Conservation (phyloP, 495 filamentous ascomycete species). For the Neohortaea acidophila region DNA sequence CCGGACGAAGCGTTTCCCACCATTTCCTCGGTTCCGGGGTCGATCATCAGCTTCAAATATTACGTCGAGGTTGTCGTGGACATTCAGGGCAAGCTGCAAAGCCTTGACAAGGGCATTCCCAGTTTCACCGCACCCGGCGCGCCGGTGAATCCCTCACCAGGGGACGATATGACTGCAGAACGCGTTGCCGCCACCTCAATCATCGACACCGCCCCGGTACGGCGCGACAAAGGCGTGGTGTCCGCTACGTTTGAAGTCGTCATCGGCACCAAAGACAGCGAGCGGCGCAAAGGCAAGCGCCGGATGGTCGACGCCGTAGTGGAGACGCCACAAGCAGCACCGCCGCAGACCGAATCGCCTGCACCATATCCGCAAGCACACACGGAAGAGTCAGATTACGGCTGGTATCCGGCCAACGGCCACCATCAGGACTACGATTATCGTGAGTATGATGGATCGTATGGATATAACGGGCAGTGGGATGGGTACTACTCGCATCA, state of each 20-base stretch:
- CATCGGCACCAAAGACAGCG: conserved; percentile 74
- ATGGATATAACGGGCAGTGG: conserved; percentile 2
- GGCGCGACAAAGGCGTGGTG: conserved; percentile 77
- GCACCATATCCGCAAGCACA: neutral
- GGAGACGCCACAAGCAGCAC: conserved; percentile 5
- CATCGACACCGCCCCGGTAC: conserved; percentile 75
- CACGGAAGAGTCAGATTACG: neutral
- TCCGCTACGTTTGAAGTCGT: conserved; percentile 68
- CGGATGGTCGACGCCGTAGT: conserved; percentile 20
- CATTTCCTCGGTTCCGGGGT: conserved; percentile 72
- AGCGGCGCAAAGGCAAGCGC: conserved; percentile 40
- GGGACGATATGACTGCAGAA: conserved; percentile 19
- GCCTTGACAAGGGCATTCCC: conserved; percentile 47
- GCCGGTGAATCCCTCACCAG: conserved; percentile 36
- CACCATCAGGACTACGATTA: neutral
- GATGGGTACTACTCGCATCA: neutral
- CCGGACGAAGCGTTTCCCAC: conserved; percentile 88
- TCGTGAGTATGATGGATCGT: neutral
- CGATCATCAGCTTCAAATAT: conserved; percentile 88
- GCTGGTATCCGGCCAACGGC: neutral
- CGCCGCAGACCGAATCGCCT: conserved; percentile 1
- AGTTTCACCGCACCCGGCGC: conserved; percentile 29
- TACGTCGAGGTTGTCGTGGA: conserved; percentile 86
- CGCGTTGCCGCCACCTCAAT: conserved; percentile 39
- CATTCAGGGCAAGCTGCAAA: conserved; percentile 68